A percentile compares a stretch with the other conserved stretches of the same genome.
These are phyloP conservation scores for Sporothrix protearum DNA, from an alignment of 2,329 filamentous ascomycete species.

Conservation along the genomic window DNA sequence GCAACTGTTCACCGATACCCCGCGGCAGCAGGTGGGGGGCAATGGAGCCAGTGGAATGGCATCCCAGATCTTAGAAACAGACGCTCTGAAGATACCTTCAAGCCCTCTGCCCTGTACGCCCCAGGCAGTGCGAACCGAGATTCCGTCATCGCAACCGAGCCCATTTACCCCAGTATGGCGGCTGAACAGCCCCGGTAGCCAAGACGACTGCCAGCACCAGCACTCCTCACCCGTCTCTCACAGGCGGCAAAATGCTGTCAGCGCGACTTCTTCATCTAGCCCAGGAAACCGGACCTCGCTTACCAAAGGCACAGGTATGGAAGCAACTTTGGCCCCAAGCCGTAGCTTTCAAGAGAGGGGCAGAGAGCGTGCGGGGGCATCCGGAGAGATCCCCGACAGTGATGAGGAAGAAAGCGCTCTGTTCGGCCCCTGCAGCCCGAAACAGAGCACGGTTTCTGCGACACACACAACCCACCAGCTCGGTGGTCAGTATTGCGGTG, in stretches of 20 bases:
- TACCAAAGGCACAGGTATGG: background rate
- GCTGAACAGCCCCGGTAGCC: conserved; percentile 36
- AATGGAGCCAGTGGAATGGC: background rate
- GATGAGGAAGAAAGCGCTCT: conserved; percentile 40
- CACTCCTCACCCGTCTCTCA: conserved; percentile 18
- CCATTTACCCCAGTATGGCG: conserved; percentile 43
- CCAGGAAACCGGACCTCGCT: background rate
- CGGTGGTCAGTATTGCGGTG: background rate
- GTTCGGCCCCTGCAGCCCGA: background rate
- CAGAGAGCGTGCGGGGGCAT: background rate
- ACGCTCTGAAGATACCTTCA: background rate
- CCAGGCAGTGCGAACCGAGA: conserved; percentile 34
- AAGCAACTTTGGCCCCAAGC: background rate
- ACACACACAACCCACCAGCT: background rate
- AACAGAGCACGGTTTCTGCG: background rate
- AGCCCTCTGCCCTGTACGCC: background rate
- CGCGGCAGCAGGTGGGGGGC: background rate
- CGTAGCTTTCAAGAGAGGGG: background rate
- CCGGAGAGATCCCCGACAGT: conserved; percentile 48
- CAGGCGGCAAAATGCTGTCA: background rate
- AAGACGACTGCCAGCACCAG: background rate
- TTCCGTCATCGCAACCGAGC: conserved; percentile 46
- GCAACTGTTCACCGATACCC: background rate
- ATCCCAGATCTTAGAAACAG: background rate
- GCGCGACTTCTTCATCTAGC: background rate